A percentile compares a stretch with the other conserved stretches of the same genome.
Evolutionary conservation across 495 filamentous ascomycete genomes (phyloP).

Genomic region (Elasticomyces elasticus): DNA sequence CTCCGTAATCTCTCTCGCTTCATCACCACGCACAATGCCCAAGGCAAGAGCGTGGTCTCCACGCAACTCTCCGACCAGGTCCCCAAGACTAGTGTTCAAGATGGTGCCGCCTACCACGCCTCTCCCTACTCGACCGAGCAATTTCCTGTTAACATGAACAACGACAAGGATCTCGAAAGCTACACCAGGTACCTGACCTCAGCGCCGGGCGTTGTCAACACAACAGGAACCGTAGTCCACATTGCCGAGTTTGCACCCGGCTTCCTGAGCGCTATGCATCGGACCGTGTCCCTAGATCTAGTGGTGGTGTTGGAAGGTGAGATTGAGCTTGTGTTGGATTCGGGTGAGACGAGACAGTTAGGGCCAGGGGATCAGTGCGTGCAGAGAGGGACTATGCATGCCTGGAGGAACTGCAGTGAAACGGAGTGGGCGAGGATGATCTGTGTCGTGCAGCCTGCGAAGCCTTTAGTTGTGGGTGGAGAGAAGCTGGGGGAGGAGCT

Average conservation of each 20-base stretch:
- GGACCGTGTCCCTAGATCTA: conserved; percentile 62
- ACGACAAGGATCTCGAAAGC: conserved; percentile 39
- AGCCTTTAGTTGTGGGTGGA: background rate
- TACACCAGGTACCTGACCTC: conserved; percentile 21
- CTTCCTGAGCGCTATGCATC: conserved; percentile 49
- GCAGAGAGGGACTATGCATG: conserved; percentile 56
- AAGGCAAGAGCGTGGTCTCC: background rate
- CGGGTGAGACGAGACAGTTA: conserved; percentile 43
- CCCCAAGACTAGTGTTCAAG: background rate
- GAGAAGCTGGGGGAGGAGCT: background rate
- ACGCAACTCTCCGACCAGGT: background rate
- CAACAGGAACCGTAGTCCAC: conserved; percentile 44
- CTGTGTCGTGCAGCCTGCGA: background rate
- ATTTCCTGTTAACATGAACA: background rate
- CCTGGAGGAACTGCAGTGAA: conserved; percentile 47
- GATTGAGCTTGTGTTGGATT: conserved; percentile 49
- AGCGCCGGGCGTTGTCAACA: conserved; percentile 27
- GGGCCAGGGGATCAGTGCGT: conserved; percentile 50
- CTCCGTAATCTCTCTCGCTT: background rate
- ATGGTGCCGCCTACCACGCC: background rate
- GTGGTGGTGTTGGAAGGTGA: conserved; percentile 63
- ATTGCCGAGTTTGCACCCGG: conserved; percentile 50
- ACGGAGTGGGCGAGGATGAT: conserved; percentile 26
- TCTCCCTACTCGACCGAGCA: background rate
- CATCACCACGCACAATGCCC: background rate